Percentiles rank a stretch among this genome's conserved stretches.
Evolutionary conservation across 2,329 filamentous ascomycete species (phyloP).

Genomic region (Fonsecaea nubica): DNA sequence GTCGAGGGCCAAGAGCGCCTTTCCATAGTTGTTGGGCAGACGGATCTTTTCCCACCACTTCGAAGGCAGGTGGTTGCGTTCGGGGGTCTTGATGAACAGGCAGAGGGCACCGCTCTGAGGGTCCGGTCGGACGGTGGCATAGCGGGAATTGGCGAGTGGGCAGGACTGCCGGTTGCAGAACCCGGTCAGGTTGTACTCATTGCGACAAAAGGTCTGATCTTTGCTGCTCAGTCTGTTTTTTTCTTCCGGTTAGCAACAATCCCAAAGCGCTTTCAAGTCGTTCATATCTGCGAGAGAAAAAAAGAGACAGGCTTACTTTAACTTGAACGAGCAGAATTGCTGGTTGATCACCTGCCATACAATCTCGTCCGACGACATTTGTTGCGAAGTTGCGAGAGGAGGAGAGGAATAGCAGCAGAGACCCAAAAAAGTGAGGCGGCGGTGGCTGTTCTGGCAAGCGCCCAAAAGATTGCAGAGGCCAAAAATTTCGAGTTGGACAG

Average conservation of each 20-base stretch:
- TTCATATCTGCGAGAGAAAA: background rate
- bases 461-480: slow-evolving; percentile 11
- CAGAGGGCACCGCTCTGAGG: slow-evolving; percentile 82
- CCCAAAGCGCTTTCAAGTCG: background rate
- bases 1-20: slow-evolving; percentile 87
- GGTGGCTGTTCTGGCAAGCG: slow-evolving; percentile 1
- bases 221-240: slow-evolving; percentile 71
- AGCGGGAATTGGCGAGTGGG: slow-evolving; percentile 87
- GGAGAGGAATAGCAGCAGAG: background rate
- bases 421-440: background rate
- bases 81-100: slow-evolving; percentile 95
- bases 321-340: slow-evolving; percentile 92
- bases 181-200: slow-evolving; percentile 86
- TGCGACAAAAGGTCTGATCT: slow-evolving; percentile 91
- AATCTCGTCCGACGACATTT: slow-evolving; percentile 92
- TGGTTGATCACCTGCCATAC: slow-evolving; percentile 97
- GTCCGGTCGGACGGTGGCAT: slow-evolving; percentile 87
- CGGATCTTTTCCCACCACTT: slow-evolving; percentile 96
- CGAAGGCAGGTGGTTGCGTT: slow-evolving; percentile 83
- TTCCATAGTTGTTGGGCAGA: slow-evolving; percentile 86
- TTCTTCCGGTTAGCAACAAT: slow-evolving; percentile 19
- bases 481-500: slow-evolving; percentile 15
- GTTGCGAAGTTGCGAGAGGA: background rate
- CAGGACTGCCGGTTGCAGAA: slow-evolving; percentile 88
- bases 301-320: slow-evolving; percentile 68